Conservation (phyloP, 2,329 filamentous ascomycete species). For the Paraphoma sp. region DNA sequence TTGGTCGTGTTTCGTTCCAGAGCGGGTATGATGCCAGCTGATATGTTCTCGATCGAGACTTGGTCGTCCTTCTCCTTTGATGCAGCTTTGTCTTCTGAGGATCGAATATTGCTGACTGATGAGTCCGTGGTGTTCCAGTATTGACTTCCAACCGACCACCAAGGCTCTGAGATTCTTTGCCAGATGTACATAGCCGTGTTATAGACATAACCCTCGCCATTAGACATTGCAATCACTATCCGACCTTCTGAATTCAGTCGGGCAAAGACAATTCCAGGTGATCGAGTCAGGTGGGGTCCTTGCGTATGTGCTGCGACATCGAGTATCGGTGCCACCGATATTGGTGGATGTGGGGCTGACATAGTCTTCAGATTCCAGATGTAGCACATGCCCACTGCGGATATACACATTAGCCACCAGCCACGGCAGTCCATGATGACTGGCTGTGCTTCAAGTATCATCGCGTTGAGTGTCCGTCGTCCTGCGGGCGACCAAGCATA, state of each 20-base stretch:
- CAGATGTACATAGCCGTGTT: conserved; percentile 84
- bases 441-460: conserved; percentile 89
- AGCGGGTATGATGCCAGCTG: conserved; percentile 90
- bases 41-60: conserved; percentile 68
- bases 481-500: conserved; percentile 94
- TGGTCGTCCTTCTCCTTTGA: conserved; percentile 53
- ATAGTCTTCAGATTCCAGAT: conserved; percentile 92
- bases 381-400: conserved; percentile 85
- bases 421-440: conserved; percentile 91
- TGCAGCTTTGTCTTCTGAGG: conserved; percentile 54
- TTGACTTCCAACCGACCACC: conserved; percentile 97
- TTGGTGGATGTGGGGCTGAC: conserved; percentile 83
- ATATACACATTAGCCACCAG: conserved; percentile 89
- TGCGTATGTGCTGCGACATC: conserved; percentile 84
- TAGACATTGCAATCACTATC: conserved; percentile 87
- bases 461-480: conserved; percentile 80
- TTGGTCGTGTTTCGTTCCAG: conserved; percentile 94
- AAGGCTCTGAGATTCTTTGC: conserved; percentile 94
- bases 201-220: conserved; percentile 94
- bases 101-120: conserved; percentile 80
- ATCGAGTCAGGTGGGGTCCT: conserved; percentile 77
- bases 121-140: conserved; percentile 99
- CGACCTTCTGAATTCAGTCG: conserved; percentile 87
- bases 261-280: conserved; percentile 86
- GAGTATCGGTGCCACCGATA: conserved; percentile 86